Evolutionary conservation across 2,329 filamentous ascomycete species (phyloP), one percentile per base, ranked within the genome.

Genomic region (Cercospora janseana): DNA sequence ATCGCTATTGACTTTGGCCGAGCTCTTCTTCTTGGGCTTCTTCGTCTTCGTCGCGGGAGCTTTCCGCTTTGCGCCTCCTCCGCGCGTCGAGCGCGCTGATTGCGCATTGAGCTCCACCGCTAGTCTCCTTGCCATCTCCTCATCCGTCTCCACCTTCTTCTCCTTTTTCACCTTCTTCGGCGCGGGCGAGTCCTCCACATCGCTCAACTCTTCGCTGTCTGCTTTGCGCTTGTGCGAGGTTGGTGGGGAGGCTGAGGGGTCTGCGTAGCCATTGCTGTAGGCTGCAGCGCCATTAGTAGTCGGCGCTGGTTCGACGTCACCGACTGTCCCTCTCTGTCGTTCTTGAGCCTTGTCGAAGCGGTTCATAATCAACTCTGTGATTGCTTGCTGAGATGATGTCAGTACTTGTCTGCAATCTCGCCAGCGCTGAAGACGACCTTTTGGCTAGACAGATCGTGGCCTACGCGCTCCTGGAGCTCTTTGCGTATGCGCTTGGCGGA

Each of bases 21-120:
- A 66, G 24, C 75, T 79, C 71, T 79, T 89, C 76, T 88, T 89
- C 60, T 60, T 60, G 37, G 80, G 79, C 32, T 79, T 71, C 63
- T 75, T 77, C 71, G 83, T 85, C 72, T 86, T 87, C 71, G 86
- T 87, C 44, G 62, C 59, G 3, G 66, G 66, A 18, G 75, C 74
- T 8, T 74, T 72, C 55, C 78, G 74, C 66, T 82, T 81, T 57
- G 81, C 79, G 5, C 72, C 75, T 26, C 72, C 81, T 8, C 85
- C 87, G 35, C 92, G 80, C 3, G 91, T 96, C 13, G 87, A 80
- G 46, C 88, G 79, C 41, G 82, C 83, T 34, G 82, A 38, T 13
- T 45, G 76, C 12, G 82, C 78, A 69, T 97, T 95, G 72, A 96
- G 89, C 69, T 97, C 88, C 0, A 90, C 92, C 70, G 98, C 93